A percentile compares a stretch with the other conserved stretches of the same genome.
These are phyloP conservation scores for Puccinia triticina DNA, from an alignment of 1,284 basidiomycete species.

Conservation along the genomic window DNA sequence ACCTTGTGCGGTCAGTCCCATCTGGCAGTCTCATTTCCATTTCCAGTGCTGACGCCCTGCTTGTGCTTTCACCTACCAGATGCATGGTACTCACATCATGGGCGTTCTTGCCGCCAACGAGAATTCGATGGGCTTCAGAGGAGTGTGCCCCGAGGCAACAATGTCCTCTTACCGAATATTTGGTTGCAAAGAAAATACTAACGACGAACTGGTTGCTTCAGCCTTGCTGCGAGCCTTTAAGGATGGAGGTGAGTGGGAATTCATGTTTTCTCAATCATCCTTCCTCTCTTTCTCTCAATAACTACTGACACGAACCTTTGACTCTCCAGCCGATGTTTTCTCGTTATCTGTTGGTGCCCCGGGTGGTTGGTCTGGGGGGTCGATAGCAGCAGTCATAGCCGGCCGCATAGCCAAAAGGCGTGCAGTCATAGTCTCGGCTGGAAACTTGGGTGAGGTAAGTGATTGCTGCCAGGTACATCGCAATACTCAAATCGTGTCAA, in stretches of 20 bases:
- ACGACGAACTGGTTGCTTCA: constrained; percentile 62
- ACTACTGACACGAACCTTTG: background rate
- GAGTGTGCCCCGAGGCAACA: constrained; percentile 54
- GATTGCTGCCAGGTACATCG: background rate
- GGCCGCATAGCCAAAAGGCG: constrained; percentile 45
- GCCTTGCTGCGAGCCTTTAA: constrained; percentile 59
- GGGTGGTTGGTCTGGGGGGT: constrained; percentile 46
- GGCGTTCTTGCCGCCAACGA: constrained; percentile 55
- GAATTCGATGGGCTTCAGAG: constrained; percentile 55
- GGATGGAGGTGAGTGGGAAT: constrained; percentile 53
- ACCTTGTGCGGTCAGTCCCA: constrained; percentile 43
- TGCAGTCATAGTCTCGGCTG: constrained; percentile 58
- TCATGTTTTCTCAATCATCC: background rate
- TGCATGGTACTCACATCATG: constrained; percentile 53
- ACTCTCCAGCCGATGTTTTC: constrained; percentile 64
- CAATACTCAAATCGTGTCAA: background rate
- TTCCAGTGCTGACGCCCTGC: background rate
- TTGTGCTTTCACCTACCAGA: background rate
- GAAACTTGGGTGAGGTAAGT: constrained; percentile 59
- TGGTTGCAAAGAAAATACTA: constrained; percentile 60
- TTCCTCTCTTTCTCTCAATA: background rate
- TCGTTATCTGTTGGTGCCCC: constrained; percentile 69
- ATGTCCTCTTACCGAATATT: constrained; percentile 59
- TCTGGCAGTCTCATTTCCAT: background rate
- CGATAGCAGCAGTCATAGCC: constrained; percentile 46